A percentile compares a stretch with the other conserved stretches of the same genome.
Conservation (phyloP, 805 yeast species). For the Pichia occidentalis region DNA sequence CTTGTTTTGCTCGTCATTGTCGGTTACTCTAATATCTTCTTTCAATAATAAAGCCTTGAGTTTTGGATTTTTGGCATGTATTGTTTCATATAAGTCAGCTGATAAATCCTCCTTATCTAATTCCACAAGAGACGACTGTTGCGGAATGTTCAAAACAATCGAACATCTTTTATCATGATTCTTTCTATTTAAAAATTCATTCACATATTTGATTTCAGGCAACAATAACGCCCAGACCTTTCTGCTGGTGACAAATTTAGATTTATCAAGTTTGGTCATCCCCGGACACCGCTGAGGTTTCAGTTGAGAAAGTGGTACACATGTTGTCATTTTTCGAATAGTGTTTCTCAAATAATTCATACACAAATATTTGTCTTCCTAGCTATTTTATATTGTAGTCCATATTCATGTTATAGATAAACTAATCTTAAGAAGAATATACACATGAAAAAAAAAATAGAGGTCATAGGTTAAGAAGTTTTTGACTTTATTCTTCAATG, state of each 20-base stretch:
- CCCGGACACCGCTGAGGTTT: slow-evolving; percentile 63
- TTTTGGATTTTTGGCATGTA: slow-evolving; percentile 26
- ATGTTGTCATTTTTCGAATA: slow-evolving; percentile 9
- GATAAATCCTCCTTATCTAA: slow-evolving; percentile 18
- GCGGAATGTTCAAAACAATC: slow-evolving; percentile 55
- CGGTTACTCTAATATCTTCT: slow-evolving; percentile 40
- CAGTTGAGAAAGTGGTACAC: slow-evolving; percentile 7
- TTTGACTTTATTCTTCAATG: too few relatives aligned
- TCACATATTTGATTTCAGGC: slow-evolving; percentile 57
- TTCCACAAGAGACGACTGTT: slow-evolving; percentile 62
- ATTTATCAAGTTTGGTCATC: slow-evolving; percentile 60
- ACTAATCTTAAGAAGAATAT: too few relatives aligned
- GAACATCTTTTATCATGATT: slow-evolving; percentile 39
- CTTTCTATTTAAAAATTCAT: slow-evolving; percentile 47
- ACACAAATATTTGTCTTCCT: too few relatives aligned
- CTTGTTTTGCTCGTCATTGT: slow-evolving; percentile 24
- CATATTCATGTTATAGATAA: too few relatives aligned
- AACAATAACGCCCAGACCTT: slow-evolving; percentile 63
- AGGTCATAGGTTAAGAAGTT: too few relatives aligned
- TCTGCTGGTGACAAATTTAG: slow-evolving; percentile 51
- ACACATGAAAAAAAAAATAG: too few relatives aligned
- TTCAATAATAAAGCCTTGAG: slow-evolving; percentile 55
- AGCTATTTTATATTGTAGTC: too few relatives aligned
- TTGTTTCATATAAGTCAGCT: slow-evolving; percentile 5
- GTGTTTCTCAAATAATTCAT: slow-evolving; percentile 4